These are phyloP conservation scores for Trichoderma atrobrunneum DNA, from an alignment of 2,329 filamentous ascomycete species.

Conservation along the genomic window DNA sequence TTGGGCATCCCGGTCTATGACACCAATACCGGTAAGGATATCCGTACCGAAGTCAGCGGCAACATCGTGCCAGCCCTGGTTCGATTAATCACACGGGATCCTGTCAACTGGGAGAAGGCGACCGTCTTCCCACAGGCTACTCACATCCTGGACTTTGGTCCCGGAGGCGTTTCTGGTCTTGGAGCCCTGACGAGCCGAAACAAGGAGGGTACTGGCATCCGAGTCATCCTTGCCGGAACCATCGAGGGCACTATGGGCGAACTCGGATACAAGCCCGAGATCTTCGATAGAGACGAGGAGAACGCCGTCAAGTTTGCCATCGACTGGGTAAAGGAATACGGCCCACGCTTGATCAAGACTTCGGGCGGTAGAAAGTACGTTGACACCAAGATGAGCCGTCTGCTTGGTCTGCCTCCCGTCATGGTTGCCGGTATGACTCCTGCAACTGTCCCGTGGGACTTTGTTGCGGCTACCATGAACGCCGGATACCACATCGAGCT, in stretches of 20 bases:
- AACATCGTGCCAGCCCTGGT: slow-evolving; percentile 85
- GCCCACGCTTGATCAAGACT: slow-evolving; percentile 86
- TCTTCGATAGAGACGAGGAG: slow-evolving; percentile 95
- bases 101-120: slow-evolving; percentile 94
- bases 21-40: slow-evolving; percentile 83
- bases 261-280: slow-evolving; percentile 95
- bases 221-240: slow-evolving; percentile 91
- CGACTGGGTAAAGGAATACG: slow-evolving; percentile 97
- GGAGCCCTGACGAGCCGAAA: slow-evolving; percentile 96
- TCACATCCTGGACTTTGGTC: slow-evolving; percentile 94
- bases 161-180: slow-evolving; percentile 92
- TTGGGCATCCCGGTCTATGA: slow-evolving; percentile 86
- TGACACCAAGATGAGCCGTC: slow-evolving; percentile 91
- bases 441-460: slow-evolving; percentile 84
- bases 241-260: slow-evolving; percentile 86
- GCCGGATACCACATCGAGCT: slow-evolving; percentile 93
- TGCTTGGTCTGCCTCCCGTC: slow-evolving; percentile 80
- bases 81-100: slow-evolving; percentile 89
- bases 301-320: slow-evolving; percentile 92
- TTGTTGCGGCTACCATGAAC: slow-evolving; percentile 89
- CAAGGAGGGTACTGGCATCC: slow-evolving; percentile 97
- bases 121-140: slow-evolving; percentile 88
- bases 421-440: slow-evolving; percentile 96
- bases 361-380: slow-evolving; percentile 87
- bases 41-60: slow-evolving; percentile 66